These are phyloP conservation scores for Ampelocalamus luodianensis DNA, from an alignment of 176 grass and related monocot species.

Conservation along the genomic window DNA sequence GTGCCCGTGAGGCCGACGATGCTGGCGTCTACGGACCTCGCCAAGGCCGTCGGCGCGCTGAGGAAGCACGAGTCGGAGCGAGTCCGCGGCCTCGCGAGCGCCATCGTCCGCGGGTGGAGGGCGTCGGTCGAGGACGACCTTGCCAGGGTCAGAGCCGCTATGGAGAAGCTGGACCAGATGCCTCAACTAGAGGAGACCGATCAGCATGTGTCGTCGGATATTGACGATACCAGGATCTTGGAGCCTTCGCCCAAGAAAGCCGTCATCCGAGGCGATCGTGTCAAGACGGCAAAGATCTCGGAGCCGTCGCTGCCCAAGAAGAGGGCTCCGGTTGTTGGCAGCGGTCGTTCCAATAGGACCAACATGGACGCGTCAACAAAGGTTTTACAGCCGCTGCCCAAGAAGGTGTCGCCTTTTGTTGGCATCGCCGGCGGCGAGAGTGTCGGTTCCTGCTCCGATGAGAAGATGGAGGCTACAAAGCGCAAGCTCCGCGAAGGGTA, in stretches of 20 bases:
- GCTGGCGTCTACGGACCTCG: background rate
- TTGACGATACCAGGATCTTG: background rate
- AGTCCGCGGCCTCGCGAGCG: slow-evolving; percentile 6
- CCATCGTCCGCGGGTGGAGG: background rate
- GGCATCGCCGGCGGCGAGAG: background rate
- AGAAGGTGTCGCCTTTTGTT: background rate
- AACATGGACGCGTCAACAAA: background rate
- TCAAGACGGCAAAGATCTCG: background rate
- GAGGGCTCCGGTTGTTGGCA: no score
- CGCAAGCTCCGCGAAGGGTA: background rate
- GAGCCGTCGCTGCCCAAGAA: background rate
- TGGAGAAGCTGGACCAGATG: background rate
- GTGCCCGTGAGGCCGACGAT: background rate
- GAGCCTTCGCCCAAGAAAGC: background rate
- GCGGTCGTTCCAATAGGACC: no score
- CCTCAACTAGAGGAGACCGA: no score
- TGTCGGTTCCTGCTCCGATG: background rate
- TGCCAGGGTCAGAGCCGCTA: background rate
- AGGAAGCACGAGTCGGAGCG: slow-evolving; percentile 19
- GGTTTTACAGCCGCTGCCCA: background rate
- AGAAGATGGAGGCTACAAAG: background rate
- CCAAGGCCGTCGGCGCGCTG: background rate
- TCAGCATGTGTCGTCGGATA: no score
- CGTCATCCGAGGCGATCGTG: background rate
- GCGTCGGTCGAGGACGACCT: background rate